Evolutionary conservation across 805 yeast species (phyloP), one percentile per base, ranked within the genome.

Genomic region (Kuraishia piskuri): DNA sequence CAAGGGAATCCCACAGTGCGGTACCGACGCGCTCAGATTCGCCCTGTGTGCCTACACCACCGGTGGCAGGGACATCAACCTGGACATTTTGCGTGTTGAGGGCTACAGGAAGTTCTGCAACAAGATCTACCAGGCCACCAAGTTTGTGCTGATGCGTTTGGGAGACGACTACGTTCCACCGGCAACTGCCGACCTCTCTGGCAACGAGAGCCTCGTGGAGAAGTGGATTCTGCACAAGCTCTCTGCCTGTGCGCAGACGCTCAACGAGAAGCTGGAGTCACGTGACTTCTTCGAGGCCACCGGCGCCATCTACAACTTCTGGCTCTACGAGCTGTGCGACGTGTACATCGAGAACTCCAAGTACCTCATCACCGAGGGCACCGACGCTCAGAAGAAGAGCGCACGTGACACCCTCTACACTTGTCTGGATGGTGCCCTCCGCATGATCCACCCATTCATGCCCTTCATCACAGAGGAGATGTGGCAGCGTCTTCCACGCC

Each of bases 71-170:
- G 99, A 94, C 66, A 94, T 94, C 70, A 94, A 94, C 75, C 79
- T 94, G 68, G 97, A 94, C 68, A 90, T 94, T 62, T 76, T 90
- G 69, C 87, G 98, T 75, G 97, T 94, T 61, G 98, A 94, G 70
- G 99, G 98, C 65, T 94, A 94, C 84, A 84, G 99, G 75, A 94
- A 94, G 80, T 94, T 94, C 88, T 90, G 99, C 79, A 94, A 94
- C 84, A 94, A 94, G 83, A 94, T 94, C 63, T 94, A 90, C 79
- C 98, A 94, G 76, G 99, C 99, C 53, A 91, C 98, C 57, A 94
- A 94, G 75, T 94, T 94, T 66, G 98, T 90, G 47, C 76, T 94
- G 72, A 83, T 91, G 83, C 84, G 95, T 70, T 79, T 94, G 58
- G 98, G 98, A 57, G 87, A 81, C 24, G 96, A 84, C 67, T 94